Base-by-base conservation (phyloP, 371 early-diverging fungal genomes). In the Lichtheimia ornata region DNA sequence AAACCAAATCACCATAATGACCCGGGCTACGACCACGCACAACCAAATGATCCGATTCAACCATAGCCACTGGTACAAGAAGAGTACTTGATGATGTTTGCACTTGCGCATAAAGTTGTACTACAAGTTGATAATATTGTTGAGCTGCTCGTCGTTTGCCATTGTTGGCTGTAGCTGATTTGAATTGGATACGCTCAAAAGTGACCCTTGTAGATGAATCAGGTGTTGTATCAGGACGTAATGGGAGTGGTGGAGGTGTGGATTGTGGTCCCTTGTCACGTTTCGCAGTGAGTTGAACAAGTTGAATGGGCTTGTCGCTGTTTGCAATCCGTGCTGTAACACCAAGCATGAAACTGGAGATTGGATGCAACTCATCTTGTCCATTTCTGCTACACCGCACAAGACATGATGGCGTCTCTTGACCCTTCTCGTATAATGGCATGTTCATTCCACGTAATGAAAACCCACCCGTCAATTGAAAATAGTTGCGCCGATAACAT, bases 141-240 rank as follows among this genome's bases (percentile, higher is more conserved):
- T 95, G 96, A 0, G 94, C 90, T 30, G 93, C 91, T 18, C 82
- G 79, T 59, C 93, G 84, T 65, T 91, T 90, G 44, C 92, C 93
- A 62, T 93, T 95, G 72, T 94, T 96, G 61, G 94, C 93, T 0
- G 97, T 96, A 18, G 96, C 93, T 0, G 90, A 86, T 70, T 94
- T 94, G 83, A 96, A 96, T 77, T 96, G 97, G 18, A 96, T 73
- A 15, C 97, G 88, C 63, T 96, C 95, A 76, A 93, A 96, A 12
- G 89, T 88, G 2, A 84, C 87, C 2, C 35, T 35, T 9, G 35
- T 35, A 6, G 35, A 35, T 5, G 50, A 87, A 4, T 74, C 75
- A 20, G 81, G 63, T 52, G 70, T 58, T 52, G 69, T 58, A 5
- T 85, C 88, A 18, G 84, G 77, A 15, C 80, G 79, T 17, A 87